These are phyloP conservation scores for Metarhizium anisopliae DNA, from an alignment of 2,329 filamentous ascomycete species.

Conservation along the genomic window DNA sequence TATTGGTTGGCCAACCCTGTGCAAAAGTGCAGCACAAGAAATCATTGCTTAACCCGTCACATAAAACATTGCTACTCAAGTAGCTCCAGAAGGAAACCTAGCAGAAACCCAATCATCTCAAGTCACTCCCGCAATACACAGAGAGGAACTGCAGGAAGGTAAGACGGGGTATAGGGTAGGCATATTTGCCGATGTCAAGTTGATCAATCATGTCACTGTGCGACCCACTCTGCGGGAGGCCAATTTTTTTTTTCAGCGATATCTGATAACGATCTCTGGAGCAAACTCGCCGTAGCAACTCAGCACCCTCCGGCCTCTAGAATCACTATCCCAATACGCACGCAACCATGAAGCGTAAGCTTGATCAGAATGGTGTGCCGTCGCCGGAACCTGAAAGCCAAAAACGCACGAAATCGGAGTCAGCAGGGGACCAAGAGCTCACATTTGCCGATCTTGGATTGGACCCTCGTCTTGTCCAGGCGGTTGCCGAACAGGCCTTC, in stretches of 20 bases:
- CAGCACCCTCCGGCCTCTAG: background rate
- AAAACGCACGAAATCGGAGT: constrained; percentile 13
- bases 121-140: too few species aligned
- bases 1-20: too few species aligned
- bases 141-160: too few species aligned
- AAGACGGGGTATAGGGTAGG: too few species aligned
- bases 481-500: constrained; percentile 76
- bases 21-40: too few species aligned
- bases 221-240: background rate
- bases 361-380: constrained; percentile 45
- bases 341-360: constrained; percentile 49
- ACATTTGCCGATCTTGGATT: constrained; percentile 72
- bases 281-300: background rate
- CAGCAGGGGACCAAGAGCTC: constrained; percentile 28
- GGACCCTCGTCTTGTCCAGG: constrained; percentile 78
- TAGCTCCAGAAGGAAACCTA: too few species aligned
- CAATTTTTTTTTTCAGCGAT: background rate
- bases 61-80: too few species aligned
- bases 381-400: constrained; percentile 17
- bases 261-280: background rate
- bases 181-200: too few species aligned
- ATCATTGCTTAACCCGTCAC: too few species aligned
- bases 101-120: too few species aligned
- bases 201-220: too few species aligned
- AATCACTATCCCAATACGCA: background rate